Conservation (phyloP, 1,284 basidiomycete genomes). For the Cryptococcus neoformans region DNA sequence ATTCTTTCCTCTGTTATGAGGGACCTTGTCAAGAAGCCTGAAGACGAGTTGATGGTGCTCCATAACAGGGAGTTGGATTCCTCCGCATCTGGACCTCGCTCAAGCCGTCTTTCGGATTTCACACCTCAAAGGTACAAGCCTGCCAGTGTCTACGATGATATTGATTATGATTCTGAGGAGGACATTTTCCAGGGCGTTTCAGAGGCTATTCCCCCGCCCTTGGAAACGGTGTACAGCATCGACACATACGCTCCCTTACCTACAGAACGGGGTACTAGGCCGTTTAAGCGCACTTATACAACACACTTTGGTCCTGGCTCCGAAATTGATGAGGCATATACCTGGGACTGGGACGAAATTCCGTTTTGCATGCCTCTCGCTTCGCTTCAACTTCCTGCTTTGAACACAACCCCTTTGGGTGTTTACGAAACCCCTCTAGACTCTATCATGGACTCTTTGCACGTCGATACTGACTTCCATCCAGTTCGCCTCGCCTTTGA, state of each 20-base stretch:
- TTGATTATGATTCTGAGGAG: background rate
- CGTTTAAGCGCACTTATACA: background rate
- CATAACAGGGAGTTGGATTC: background rate
- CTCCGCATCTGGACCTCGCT: background rate
- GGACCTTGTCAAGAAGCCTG: background rate
- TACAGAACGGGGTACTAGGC: background rate
- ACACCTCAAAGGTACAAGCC: background rate
- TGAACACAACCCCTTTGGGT: background rate
- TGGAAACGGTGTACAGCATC: background rate
- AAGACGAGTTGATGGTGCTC: background rate
- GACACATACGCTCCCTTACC: background rate
- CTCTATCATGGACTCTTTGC: background rate
- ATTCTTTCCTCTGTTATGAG: background rate
- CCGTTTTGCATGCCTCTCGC: slow-evolving; percentile 1
- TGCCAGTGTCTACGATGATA: background rate
- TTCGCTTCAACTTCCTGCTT: background rate
- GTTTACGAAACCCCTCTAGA: background rate
- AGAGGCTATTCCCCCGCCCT: background rate
- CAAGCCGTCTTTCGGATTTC: background rate
- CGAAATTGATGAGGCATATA: background rate
- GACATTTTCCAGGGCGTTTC: too few relatives aligned
- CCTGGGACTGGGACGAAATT: slow-evolving; percentile 2
- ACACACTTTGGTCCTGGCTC: background rate
- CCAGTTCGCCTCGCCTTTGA: background rate
- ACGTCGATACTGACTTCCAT: background rate